Evolutionary conservation across 176 grass and related monocot genomes (phyloP), one percentile per base, ranked within the genome.

Genomic region (Oryza australiensis): DNA sequence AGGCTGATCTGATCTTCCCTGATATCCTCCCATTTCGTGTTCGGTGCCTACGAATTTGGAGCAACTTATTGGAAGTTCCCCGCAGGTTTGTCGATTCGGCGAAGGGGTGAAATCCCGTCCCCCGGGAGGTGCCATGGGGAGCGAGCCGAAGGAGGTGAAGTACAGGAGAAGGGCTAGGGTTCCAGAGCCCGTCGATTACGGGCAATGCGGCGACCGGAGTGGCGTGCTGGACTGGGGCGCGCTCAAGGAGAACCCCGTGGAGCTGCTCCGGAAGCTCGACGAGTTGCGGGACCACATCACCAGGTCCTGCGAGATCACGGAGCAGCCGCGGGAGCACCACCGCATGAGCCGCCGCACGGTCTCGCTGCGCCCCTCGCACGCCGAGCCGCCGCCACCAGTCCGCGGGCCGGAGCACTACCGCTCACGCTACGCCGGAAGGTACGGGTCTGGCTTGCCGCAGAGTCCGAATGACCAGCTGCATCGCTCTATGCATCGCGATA

Each of bases 211-310:
- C n/a, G 79, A 73, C 16, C 57, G 35, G 27, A 85, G 74, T 1
- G 88, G 74, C 48, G 12, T 27, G 42, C 38, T 90, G 78, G 85
- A 83, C 13, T 91, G 78, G 89, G 79, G 34, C 64, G 84, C 15
- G 82, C 86, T 69, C 74, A 80, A 89, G 82, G 90, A 91, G 79
- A 79, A 98, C 74, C 92, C 90, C 12, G 74, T 49, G 69, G 88
- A 93, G 89, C 81, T 98, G 32, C 87, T 98, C 73, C 82, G 86
- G 55, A 89, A 85, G 84, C 90, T 98, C 24, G 92, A 98, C 89
- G 95, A 91, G 75, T 34, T 98, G 81, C 94, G 95, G 78, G 95
- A 89, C 45, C 92, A 91, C 49, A 85, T 98, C 78, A 91, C 80
- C 69, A 79, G 72, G 45, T 93, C 95, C 20, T 94, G 83, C 62